These are phyloP conservation scores for Phytophthora constricta DNA, from an alignment of 352 stramenopile genomes.

Conservation along the genomic window DNA sequence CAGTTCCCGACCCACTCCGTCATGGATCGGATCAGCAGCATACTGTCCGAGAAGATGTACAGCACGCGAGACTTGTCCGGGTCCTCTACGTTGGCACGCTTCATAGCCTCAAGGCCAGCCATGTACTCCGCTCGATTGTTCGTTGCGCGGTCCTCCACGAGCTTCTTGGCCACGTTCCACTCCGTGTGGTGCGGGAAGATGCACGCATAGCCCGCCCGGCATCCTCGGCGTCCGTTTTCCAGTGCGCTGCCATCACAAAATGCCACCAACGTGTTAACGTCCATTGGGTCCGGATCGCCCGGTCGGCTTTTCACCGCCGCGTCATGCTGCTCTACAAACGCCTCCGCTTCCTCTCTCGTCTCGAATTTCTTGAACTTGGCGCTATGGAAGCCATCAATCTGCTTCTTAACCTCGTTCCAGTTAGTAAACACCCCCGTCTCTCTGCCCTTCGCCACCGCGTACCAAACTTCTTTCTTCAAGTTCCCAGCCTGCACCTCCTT, in stretches of 20 bases:
- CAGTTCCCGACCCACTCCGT: slow-evolving; percentile 74
- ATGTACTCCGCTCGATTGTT: slow-evolving; percentile 70
- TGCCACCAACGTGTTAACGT: slow-evolving; percentile 62
- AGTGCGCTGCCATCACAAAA: slow-evolving; percentile 83
- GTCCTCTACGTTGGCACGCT: slow-evolving; percentile 68
- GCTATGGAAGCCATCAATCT: slow-evolving; percentile 59
- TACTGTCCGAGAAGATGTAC: slow-evolving; percentile 82
- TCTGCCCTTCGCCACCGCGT: slow-evolving; percentile 60
- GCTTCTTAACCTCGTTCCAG: slow-evolving; percentile 60
- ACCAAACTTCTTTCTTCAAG: slow-evolving; percentile 22
- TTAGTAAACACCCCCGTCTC: slow-evolving; percentile 61
- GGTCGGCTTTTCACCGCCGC: slow-evolving; percentile 4
- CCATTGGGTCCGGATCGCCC: slow-evolving; percentile 51
- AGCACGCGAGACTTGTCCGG: slow-evolving; percentile 38
- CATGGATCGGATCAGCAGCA: slow-evolving; percentile 84
- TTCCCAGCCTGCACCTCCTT: slow-evolving; percentile 1
- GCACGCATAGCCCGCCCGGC: slow-evolving; percentile 71
- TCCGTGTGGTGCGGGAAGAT: slow-evolving; percentile 70
- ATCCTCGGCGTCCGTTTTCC: slow-evolving; percentile 59
- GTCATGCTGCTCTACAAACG: slow-evolving; percentile 52
- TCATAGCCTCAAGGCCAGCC: slow-evolving; percentile 66
- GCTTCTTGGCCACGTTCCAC: slow-evolving; percentile 71
- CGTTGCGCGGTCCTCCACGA: slow-evolving; percentile 49
- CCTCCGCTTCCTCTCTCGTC: slow-evolving; percentile 52
- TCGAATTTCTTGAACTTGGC: slow-evolving; percentile 67